These are phyloP conservation scores for Elsinoe necatrix DNA, from an alignment of 2,329 filamentous ascomycete genomes.

Conservation along the genomic window DNA sequence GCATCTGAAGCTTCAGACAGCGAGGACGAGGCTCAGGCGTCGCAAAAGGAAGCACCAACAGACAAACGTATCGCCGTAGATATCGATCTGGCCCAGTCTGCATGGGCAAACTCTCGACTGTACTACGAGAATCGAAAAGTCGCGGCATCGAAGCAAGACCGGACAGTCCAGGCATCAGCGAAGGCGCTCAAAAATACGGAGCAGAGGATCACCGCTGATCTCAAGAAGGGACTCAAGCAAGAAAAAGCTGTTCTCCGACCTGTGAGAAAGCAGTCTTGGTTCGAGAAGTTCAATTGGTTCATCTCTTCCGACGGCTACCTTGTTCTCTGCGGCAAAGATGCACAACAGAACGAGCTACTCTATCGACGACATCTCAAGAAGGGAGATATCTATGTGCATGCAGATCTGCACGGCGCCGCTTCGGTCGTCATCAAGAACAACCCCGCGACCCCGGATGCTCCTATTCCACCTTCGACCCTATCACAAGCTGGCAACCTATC, in stretches of 20 bases:
- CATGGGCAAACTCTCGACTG: constrained; percentile 81
- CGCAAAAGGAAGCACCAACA: constrained; percentile 20
- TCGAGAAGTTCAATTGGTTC: constrained; percentile 95
- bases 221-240: constrained; percentile 81
- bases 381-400: constrained; percentile 86
- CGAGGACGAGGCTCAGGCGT: constrained; percentile 40
- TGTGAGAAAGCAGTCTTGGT: constrained; percentile 81
- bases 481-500: constrained; percentile 81
- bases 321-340: constrained; percentile 77
- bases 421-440: constrained; percentile 90
- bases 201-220: constrained; percentile 74
- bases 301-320: constrained; percentile 92
- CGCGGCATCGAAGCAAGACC: constrained; percentile 78
- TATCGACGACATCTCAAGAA: constrained; percentile 79
- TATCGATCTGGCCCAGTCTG: constrained; percentile 70
- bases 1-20: constrained; percentile 57
- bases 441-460: constrained; percentile 64
- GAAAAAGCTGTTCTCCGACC: constrained; percentile 82
- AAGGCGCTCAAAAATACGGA: constrained; percentile 84
- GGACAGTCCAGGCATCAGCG: constrained; percentile 71
- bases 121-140: constrained; percentile 86
- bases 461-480: constrained; percentile 83
- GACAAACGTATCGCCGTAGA: constrained; percentile 60
- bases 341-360: constrained; percentile 83
- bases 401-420: constrained; percentile 75